Base-by-base conservation (phyloP, 2,329 filamentous ascomycete genomes). In the Volutella citrinella region DNA sequence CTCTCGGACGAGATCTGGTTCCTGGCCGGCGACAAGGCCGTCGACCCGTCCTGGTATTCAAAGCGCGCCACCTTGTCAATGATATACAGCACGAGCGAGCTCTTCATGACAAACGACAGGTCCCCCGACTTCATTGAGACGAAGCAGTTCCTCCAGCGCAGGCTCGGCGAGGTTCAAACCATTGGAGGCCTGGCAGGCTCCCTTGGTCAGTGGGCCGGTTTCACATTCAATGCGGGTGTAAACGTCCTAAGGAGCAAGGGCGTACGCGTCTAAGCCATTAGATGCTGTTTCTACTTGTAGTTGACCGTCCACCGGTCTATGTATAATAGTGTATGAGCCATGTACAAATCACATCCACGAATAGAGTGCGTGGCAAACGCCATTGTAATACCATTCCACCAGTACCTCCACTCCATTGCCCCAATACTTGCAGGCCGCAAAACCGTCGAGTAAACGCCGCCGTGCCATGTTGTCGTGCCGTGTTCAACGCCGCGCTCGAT, bases 1-100 rank as follows among this genome's bases (percentile, higher is more conserved):
- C 78, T 98, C 5, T 77, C 84, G n/a, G 91, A 96, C 59, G 93
- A 98, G 61, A 94, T 98, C 32, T 87, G 85, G 74, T 89, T 85
- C 54, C 77, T 95, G 5, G 79, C 91, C 1, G 87, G 88, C 31
- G 93, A 97, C 61, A 71, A 67, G 15, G 76, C 82, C 15, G 86
- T 96, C 40, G 90, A 97, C 61, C 76, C 79, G 5, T 82, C 80
- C 5, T 98, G 93, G 93, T 98, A 98, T 54, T 69, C 74, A 36
- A 79, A 79, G 56, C 73, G 76, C 30, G 74, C 68, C 5, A 70
- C 69, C 14, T 60, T 80, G 9, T 74, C 75, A 20, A 63, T 72
- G 48, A 68, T 76, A 25, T 80, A 80, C 50, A 87, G 87, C 32
- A 79, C 82, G 20, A 76, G 83, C 36, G 93, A 98, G 64, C 69